Percentiles rank a stretch among this genome's conserved stretches.
phyloP scores from a whole-genome alignment of 2,329 filamentous ascomycete species.

The Pseudocercospora eumusae region DNA sequence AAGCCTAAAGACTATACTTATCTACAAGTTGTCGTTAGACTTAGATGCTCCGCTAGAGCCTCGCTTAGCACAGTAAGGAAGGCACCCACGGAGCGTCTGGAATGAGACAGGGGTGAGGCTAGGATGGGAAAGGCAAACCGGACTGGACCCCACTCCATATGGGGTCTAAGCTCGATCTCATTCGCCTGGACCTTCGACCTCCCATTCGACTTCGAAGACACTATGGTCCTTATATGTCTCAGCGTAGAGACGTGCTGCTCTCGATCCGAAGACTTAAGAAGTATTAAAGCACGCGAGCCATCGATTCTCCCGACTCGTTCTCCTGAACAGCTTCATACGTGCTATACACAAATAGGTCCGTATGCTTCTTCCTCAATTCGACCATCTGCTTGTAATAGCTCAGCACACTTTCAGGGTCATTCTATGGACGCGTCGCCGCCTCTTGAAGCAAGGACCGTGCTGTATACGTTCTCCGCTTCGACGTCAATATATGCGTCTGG shows the following conservation, averaged over 20 bases:
- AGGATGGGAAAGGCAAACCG: too few species aligned
- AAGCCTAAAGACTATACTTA: too few species aligned
- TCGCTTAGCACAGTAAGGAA: too few species aligned
- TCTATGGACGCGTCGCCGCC: constrained; percentile 42
- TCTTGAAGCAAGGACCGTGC: constrained; percentile 44
- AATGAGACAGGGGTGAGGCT: too few species aligned
- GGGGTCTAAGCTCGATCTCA: constrained; percentile 19
- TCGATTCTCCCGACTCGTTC: constrained; percentile 35
- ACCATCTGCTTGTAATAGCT: constrained; percentile 56
- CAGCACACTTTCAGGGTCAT: constrained; percentile 53
- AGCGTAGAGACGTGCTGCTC: constrained; percentile 30
- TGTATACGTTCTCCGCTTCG: constrained; percentile 54
- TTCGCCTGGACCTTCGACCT: constrained; percentile 16
- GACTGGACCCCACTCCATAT: too few species aligned
- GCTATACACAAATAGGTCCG: constrained; percentile 28
- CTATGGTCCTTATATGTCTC: constrained; percentile 15
- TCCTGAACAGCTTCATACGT: constrained; percentile 20
- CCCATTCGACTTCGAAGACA: constrained; percentile 27
- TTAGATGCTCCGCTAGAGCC: too few species aligned
- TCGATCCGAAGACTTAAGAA: constrained; percentile 46
- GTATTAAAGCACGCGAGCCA: constrained; percentile 28
- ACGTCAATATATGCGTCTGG: constrained; percentile 47
- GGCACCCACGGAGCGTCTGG: too few species aligned
- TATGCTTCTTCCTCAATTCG: constrained; percentile 25
- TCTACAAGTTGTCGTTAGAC: too few species aligned